These are phyloP conservation scores for Nidularia pulvinata DNA, from an alignment of 768 basidiomycete species.

Conservation along the genomic window DNA sequence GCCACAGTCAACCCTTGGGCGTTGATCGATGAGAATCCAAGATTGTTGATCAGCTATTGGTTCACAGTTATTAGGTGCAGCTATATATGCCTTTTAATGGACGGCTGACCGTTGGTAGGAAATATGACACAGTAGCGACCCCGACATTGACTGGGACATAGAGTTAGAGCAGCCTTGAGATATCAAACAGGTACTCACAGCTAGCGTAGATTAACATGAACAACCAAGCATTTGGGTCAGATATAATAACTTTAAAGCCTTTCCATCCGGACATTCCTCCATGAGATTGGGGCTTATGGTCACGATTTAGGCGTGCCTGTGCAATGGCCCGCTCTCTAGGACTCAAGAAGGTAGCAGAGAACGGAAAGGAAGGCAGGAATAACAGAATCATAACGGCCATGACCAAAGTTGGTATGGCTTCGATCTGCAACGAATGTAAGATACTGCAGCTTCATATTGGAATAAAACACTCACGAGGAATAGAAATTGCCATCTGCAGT, in stretches of 20 bases:
- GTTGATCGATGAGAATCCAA: slow-evolving; percentile 55
- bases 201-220: slow-evolving; percentile 52
- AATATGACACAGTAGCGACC: slow-evolving; percentile 57
- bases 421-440: slow-evolving; percentile 31
- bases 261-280: slow-evolving; percentile 58
- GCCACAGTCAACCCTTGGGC: slow-evolving; percentile 61
- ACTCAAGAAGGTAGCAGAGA: slow-evolving; percentile 49
- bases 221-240: slow-evolving; percentile 51
- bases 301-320: slow-evolving; percentile 52
- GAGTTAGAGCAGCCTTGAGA: not conserved
- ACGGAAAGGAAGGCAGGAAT: slow-evolving; percentile 57
- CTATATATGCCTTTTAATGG: no score
- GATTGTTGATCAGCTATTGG: slow-evolving; percentile 46
- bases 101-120: slow-evolving; percentile 44
- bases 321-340: slow-evolving; percentile 55
- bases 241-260: slow-evolving; percentile 50
- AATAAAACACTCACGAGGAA: slow-evolving; percentile 36
- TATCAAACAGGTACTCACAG: slow-evolving; percentile 28
- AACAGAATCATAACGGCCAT: slow-evolving; percentile 48
- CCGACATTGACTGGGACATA: slow-evolving; percentile 48
- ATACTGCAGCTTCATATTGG: no score
- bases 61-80: no score
- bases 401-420: slow-evolving; percentile 53
- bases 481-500: slow-evolving; percentile 54
- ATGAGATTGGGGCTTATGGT: slow-evolving; percentile 57